Evolutionary conservation across 2,329 filamentous ascomycete genomes (phyloP), one percentile per base, ranked within the genome.

Genomic region (Penicillium vulpinum): DNA sequence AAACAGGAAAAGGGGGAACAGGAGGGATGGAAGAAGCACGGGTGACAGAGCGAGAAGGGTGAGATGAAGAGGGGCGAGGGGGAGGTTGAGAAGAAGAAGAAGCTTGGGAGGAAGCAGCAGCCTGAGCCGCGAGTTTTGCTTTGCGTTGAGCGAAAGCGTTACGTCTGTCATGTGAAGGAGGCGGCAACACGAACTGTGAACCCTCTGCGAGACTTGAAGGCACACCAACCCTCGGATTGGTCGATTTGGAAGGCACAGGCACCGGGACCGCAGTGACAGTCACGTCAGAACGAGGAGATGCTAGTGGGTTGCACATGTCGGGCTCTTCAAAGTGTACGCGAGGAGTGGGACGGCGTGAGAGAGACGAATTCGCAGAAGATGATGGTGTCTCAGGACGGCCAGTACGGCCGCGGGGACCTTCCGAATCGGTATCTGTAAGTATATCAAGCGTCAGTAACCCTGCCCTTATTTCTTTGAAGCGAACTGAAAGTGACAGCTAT

Each of bases 291-390:
- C 47, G 35, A n/a, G 47, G 13, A 40, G 47, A 40, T 10, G n/a
- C 47, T 36, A 41, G n/a, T 18, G 47, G 47, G 26, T 41, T 50
- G 15, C 47, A 50, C 47, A 50, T 50, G 1, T 50, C 35, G 35
- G 41, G n/a, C 26, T 50, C 47, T 8, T 40, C 47, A 3, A 46
- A 46, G 29, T 46, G 44, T 11, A 46, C 44, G 5, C 6, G 16
- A n/a, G 22, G 24, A 29, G n/a, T 26, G n/a, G 7, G 33, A 35
- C 13, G 24, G 8, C 47, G 24, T 18, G 35, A 40, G 36, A 9
- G 22, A 9, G 33, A 43, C 7, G 38, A 51, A 13, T 11, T 15
- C 11, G 16, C 31, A 10, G 49, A 44, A 21, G 49, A 31, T 6
- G 48, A 36, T 8, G 24, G 33, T 5, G 46, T 39, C 8, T 29